Evolutionary conservation across 2,329 filamentous ascomycete genomes (phyloP), one percentile per base, ranked within the genome.

Genomic region (Amphichorda felina): DNA sequence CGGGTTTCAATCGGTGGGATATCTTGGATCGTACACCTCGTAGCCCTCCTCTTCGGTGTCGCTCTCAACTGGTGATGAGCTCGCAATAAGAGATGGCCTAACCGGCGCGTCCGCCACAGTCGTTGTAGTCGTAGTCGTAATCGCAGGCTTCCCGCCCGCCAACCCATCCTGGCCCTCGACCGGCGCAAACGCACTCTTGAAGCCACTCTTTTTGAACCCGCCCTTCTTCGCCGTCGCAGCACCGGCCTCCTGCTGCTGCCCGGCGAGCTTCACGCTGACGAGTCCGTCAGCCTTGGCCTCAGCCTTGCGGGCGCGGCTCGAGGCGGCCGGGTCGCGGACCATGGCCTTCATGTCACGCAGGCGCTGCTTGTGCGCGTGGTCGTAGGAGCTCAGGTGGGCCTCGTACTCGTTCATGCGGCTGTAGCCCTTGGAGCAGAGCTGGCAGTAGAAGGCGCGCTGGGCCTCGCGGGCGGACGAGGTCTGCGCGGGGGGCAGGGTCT

Each of bases 351-450:
- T 87, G 49, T 91, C 83, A 58, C 85, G 84, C 39, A 88, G 72
- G 34, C 84, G 81, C 63, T 93, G 87, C 56, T 87, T 88, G 60
- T 98, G 91, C 48, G 84, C 83, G 60, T 98, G 91, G 54, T 96
- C 91, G 59, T 96, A 96, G 49, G 83, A 91, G 43, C 79, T 79
- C 38, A 95, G 83, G 56, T 98, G 91, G 7, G 88, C 82, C 59
- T 96, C 89, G 56, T 93, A 95, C 56, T 96, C 89, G 53, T 93
- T 89, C 70, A 94, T 89, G 38, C 91, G 86, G 2, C 80, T 78
- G 61, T 96, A 98, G 48, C 88, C 89, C 62, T 96, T 96, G 43
- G 82, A 78, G 65, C 91, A 96, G 37, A 96, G 74, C 28, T 79
- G 74, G 64, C 80, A 93, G 62, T 83, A 87, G 61, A 93, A 91